Evolutionary conservation across 305 asterid genomes (phyloP).

Genomic region (Salvia sclarea): DNA sequence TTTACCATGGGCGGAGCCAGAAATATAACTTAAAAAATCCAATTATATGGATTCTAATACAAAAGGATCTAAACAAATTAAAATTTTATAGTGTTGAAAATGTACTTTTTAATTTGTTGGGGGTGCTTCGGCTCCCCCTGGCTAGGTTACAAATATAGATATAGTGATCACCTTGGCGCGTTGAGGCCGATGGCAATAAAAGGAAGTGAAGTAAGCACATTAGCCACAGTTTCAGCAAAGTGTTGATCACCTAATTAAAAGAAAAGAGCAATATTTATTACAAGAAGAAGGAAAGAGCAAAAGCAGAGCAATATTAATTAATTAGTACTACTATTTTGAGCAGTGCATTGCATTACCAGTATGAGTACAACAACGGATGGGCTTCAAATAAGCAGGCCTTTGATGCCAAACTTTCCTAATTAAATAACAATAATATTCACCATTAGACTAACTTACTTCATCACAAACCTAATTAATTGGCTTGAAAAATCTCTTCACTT

Average conservation of each 20-base stretch:
- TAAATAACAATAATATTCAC: slow-evolving; percentile 26
- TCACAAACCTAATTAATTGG: neutral
- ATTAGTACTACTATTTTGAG: too few species aligned
- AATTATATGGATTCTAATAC: too few species aligned
- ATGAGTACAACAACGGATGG: slow-evolving; percentile 59
- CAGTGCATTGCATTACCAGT: slow-evolving; percentile 43
- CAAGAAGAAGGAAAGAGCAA: neutral
- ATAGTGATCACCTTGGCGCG: slow-evolving; percentile 60
- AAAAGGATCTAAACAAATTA: too few species aligned
- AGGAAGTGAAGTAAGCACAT: slow-evolving; percentile 89
- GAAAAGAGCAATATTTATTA: slow-evolving; percentile 26
- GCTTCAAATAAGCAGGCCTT: slow-evolving; percentile 79
- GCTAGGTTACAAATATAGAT: too few species aligned
- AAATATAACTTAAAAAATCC: too few species aligned
- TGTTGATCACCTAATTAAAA: slow-evolving; percentile 75
- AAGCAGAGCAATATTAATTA: neutral
- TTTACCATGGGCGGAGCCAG: too few species aligned
- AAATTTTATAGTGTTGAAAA: too few species aligned
- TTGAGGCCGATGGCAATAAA: slow-evolving; percentile 80
- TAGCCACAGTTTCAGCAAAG: slow-evolving; percentile 62
- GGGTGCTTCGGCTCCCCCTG: too few species aligned
- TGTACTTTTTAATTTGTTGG: too few species aligned
- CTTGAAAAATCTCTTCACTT: slow-evolving; percentile 38
- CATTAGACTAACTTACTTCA: slow-evolving; percentile 12
- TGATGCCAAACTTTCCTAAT: slow-evolving; percentile 81